Percentiles rank a stretch among this genome's conserved stretches.
Conservation (phyloP, 1,284 basidiomycete species). For the Austroboletus niveus region DNA sequence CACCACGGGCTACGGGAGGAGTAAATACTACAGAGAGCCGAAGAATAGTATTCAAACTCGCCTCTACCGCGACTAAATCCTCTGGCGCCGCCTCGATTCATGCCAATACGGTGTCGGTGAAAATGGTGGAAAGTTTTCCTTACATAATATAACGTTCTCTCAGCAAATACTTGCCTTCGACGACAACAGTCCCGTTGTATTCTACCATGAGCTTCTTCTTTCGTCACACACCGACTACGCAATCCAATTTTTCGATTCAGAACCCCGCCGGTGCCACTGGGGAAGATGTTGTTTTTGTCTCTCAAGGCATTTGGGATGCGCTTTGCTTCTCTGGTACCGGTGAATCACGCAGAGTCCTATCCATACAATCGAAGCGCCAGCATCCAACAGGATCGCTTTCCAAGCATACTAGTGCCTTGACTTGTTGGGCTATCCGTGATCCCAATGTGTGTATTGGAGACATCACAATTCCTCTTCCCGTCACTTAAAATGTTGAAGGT, state of each 20-base stretch:
- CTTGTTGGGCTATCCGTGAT: conserved; percentile 30
- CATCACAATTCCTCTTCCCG: neutral
- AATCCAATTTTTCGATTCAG: conserved; percentile 26
- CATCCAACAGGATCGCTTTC: conserved; percentile 6
- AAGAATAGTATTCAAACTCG: conserved; percentile 12
- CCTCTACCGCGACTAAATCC: conserved; percentile 47
- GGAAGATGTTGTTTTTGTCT: conserved; percentile 28
- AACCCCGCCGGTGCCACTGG: neutral
- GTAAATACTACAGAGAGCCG: conserved; percentile 8
- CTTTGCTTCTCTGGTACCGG: conserved; percentile 20
- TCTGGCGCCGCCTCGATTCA: conserved; percentile 50
- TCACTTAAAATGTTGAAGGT: conserved; percentile 20
- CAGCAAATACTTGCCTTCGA: too few species aligned
- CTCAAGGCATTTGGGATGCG: conserved; percentile 32
- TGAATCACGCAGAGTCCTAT: conserved; percentile 15
- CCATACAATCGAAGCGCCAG: conserved; percentile 26
- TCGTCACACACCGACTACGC: conserved; percentile 15
- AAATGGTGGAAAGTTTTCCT: too few species aligned
- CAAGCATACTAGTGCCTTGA: conserved; percentile 9
- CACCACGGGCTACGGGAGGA: conserved; percentile 42
- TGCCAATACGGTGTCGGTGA: conserved; percentile 16
- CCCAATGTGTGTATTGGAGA: conserved; percentile 19
- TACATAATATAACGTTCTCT: too few species aligned
- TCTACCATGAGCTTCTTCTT: conserved; percentile 34
- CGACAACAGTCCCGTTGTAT: too few species aligned